These are phyloP conservation scores for Eucalyptus fibrosa DNA, from an alignment of 345 rosid species.

Conservation along the genomic window DNA sequence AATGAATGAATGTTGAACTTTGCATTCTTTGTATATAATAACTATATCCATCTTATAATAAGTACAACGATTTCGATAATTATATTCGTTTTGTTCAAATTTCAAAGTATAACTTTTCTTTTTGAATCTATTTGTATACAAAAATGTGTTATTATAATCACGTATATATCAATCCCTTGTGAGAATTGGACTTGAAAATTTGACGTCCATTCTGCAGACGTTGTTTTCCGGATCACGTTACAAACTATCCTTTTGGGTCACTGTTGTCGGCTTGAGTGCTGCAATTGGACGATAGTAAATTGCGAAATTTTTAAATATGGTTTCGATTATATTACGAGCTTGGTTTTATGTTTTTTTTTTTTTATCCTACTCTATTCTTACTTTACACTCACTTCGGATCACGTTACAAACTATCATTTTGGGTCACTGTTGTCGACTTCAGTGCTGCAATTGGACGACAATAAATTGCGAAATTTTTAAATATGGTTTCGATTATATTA, in stretches of 20 bases:
- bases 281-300: background rate
- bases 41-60: background rate
- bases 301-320: background rate
- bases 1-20: background rate
- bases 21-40: background rate
- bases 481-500: background rate
- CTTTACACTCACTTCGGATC: no score
- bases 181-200: background rate
- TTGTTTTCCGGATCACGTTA: background rate
- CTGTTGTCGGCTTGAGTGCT: background rate
- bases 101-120: background rate
- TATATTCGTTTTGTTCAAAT: background rate
- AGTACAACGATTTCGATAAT: accelerated
- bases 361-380: no score
- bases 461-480: background rate
- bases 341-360: background rate
- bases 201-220: background rate
- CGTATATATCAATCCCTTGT: background rate
- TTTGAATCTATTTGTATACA: background rate
- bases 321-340: background rate
- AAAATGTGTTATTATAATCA: background rate
- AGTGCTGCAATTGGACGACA: background rate
- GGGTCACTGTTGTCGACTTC: background rate
- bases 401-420: background rate
- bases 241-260: background rate